These are phyloP conservation scores for Carpinus fangiana DNA, from an alignment of 306 rosid genomes.

Conservation along the genomic window DNA sequence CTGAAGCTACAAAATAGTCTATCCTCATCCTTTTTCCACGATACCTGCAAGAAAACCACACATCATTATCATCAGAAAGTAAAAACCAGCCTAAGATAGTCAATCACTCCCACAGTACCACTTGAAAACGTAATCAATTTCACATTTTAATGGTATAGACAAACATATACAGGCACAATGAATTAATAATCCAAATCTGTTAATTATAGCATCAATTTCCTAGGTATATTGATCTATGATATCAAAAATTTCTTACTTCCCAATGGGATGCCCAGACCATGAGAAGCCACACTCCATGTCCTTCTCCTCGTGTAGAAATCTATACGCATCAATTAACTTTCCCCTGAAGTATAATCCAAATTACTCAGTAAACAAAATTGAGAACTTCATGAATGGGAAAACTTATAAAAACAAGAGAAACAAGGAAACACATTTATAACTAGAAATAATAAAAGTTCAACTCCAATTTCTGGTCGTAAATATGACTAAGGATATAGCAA, in stretches of 20 bases:
- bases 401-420: background rate
- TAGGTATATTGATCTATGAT: constrained; percentile 13
- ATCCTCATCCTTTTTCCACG: constrained; percentile 98
- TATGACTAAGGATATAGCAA: constrained; percentile 4
- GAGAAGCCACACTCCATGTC: constrained; percentile 92
- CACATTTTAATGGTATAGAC: constrained; percentile 4
- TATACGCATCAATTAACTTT: constrained; percentile 85
- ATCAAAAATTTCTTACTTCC: constrained; percentile 58
- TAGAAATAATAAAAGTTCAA: constrained; percentile 9
- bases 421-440: background rate
- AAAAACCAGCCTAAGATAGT: constrained; percentile 18
- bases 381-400: background rate
- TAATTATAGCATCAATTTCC: constrained; percentile 20
- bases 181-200: background rate
- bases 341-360: constrained; percentile 61
- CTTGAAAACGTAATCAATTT: constrained; percentile 1
- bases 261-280: constrained; percentile 95
- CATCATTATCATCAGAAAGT: constrained; percentile 22
- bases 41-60: constrained; percentile 60
- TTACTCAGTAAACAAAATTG: constrained; percentile 26
- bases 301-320: constrained; percentile 76
- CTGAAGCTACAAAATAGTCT: constrained; percentile 78
- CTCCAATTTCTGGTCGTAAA: background rate
- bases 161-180: background rate
- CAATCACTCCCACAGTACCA: constrained; percentile 13